These are phyloP conservation scores for Eutrema salsugineum DNA, from an alignment of 441 rosid genomes.

Conservation along the genomic window DNA sequence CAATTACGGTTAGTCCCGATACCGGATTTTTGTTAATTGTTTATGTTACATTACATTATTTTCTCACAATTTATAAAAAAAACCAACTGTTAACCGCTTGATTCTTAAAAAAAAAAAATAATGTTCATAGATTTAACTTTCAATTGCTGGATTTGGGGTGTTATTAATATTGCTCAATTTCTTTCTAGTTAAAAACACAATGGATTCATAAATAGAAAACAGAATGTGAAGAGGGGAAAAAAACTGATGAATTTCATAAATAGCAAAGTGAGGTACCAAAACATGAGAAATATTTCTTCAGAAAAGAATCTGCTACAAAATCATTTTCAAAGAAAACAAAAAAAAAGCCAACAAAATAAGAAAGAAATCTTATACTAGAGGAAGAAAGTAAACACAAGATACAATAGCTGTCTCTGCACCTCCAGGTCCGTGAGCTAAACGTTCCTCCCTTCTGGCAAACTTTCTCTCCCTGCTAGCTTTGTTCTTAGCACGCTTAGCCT, in stretches of 20 bases:
- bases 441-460: constrained; percentile 73
- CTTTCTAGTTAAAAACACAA: background rate
- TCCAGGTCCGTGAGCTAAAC: constrained; percentile 51
- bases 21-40: background rate
- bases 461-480: constrained; percentile 87
- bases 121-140: background rate
- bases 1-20: background rate
- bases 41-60: too few relatives aligned
- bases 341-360: background rate
- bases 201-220: background rate
- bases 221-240: background rate
- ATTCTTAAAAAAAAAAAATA: too few relatives aligned
- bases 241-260: background rate
- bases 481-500: constrained; percentile 81
- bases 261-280: background rate
- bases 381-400: constrained; percentile 2
- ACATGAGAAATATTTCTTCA: background rate
- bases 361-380: background rate
- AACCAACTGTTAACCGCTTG: too few relatives aligned
- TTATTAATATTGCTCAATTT: background rate
- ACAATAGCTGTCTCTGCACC: constrained; percentile 27
- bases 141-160: background rate
- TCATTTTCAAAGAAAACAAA: background rate
- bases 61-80: too few relatives aligned
- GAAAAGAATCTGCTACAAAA: background rate